Percentiles rank a stretch among this genome's conserved stretches.
These are phyloP conservation scores for Quercus suber DNA, from an alignment of 306 rosid species.

Conservation along the genomic window DNA sequence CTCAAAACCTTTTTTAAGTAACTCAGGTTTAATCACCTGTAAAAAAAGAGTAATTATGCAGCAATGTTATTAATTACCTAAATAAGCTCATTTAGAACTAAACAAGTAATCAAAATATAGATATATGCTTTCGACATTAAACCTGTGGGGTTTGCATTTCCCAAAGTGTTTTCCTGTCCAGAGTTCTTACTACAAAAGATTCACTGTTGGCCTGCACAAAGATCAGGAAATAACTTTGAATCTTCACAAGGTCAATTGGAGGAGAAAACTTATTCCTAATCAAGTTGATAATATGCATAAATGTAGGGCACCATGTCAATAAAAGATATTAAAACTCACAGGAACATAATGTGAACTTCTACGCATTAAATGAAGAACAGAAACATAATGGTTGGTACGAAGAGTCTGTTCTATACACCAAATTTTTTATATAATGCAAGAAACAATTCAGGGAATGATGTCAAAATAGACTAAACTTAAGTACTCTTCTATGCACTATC, in stretches of 20 bases:
- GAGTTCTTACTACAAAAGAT: slow-evolving; percentile 76
- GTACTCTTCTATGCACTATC: too few relatives aligned
- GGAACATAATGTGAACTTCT: neutral
- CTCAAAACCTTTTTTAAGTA: slow-evolving; percentile 90
- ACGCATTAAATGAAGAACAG: too few relatives aligned
- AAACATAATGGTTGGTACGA: too few relatives aligned
- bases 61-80: neutral
- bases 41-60: slow-evolving; percentile 14
- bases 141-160: slow-evolving; percentile 99
- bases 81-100: slow-evolving; percentile 4
- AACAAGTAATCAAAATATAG: neutral
- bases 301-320: neutral
- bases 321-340: neutral
- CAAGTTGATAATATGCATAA: neutral
- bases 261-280: neutral
- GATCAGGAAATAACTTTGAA: slow-evolving; percentile 18
- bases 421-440: too few relatives aligned
- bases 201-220: slow-evolving; percentile 71
- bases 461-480: too few relatives aligned
- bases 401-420: too few relatives aligned
- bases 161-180: slow-evolving; percentile 87
- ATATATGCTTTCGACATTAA: slow-evolving; percentile 11
- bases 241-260: slow-evolving; percentile 12
- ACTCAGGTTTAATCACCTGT: slow-evolving; percentile 79
- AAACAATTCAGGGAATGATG: too few relatives aligned